These are phyloP conservation scores for Fusarium sp. DNA, from an alignment of 2,329 filamentous ascomycete genomes.

Conservation along the genomic window DNA sequence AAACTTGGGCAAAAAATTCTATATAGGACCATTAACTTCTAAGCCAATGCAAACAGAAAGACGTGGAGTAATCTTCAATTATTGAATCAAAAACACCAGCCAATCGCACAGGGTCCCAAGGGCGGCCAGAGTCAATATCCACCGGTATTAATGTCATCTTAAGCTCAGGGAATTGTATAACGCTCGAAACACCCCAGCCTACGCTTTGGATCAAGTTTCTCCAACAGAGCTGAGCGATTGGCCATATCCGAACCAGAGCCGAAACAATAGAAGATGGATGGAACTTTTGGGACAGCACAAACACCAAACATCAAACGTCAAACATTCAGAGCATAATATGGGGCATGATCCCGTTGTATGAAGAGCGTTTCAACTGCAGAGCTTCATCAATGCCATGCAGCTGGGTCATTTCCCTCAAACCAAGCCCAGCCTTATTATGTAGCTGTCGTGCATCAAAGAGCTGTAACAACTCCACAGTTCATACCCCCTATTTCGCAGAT, in stretches of 20 bases:
- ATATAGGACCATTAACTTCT: background rate
- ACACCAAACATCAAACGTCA: slow-evolving; percentile 17
- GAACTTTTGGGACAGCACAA: slow-evolving; percentile 7
- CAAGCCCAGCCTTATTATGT: slow-evolving; percentile 26
- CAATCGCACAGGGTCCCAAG: slow-evolving; percentile 21
- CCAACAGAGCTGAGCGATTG: slow-evolving; percentile 9
- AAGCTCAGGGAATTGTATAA: slow-evolving; percentile 21
- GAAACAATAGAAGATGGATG: slow-evolving; percentile 10
- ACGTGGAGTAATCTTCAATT: slow-evolving; percentile 1
- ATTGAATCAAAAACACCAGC: background rate
- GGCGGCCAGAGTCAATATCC: background rate
- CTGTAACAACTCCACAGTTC: slow-evolving; percentile 32
- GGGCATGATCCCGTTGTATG: slow-evolving; percentile 12
- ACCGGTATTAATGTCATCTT: slow-evolving; percentile 3
- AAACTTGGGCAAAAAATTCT: background rate
- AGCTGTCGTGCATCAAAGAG: slow-evolving; percentile 24
- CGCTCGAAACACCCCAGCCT: background rate
- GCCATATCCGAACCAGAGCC: slow-evolving; percentile 13
- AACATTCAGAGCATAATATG: slow-evolving; percentile 3
- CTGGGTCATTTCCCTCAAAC: slow-evolving; percentile 21
- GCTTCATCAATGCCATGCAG: slow-evolving; percentile 25
- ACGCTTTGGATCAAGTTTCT: slow-evolving; percentile 20
- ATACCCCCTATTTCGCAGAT: slow-evolving; percentile 35
- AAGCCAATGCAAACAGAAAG: background rate
- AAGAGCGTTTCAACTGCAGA: slow-evolving; percentile 30